Conservation (phyloP, 2,329 filamentous ascomycete species). For the Pseudogymnoascus sp. region DNA sequence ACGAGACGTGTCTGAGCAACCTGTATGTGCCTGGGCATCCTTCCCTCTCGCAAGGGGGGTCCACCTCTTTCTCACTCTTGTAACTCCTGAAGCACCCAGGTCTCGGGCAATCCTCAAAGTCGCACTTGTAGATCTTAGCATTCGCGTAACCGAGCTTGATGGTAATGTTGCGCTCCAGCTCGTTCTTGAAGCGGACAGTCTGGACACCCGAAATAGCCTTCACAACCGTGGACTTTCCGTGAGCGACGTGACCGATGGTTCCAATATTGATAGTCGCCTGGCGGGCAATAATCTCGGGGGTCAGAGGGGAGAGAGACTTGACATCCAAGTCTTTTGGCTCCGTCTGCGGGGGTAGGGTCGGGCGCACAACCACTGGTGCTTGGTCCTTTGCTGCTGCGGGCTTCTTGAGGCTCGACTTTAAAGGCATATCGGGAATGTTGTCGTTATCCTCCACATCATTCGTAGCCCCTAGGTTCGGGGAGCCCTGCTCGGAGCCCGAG, state of each 20-base stretch:
- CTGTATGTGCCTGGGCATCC: constrained; percentile 84
- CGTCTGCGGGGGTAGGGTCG: constrained; percentile 77
- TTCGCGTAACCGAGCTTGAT: constrained; percentile 99
- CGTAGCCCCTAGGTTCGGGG: constrained; percentile 36
- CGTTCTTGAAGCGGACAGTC: constrained; percentile 99
- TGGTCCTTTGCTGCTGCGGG: constrained; percentile 45
- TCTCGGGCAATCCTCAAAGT: constrained; percentile 81
- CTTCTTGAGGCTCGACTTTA: constrained; percentile 86
- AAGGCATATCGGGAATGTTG: constrained; percentile 51
- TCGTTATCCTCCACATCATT: constrained; percentile 48
- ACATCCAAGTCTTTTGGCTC: constrained; percentile 85
- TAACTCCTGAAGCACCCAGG: constrained; percentile 94
- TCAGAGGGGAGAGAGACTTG: constrained; percentile 69
- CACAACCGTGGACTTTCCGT: constrained; percentile 97
- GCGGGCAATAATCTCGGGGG: constrained; percentile 92
- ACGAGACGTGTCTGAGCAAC: constrained; percentile 86
- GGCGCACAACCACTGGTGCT: constrained; percentile 50
- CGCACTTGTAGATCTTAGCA: constrained; percentile 98
- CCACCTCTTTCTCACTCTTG: constrained; percentile 98
- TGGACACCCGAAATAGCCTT: constrained; percentile 99
- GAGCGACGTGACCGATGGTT: constrained; percentile 96
- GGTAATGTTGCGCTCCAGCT: constrained; percentile 97
- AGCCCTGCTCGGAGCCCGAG: constrained; percentile 55
- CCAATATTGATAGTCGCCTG: constrained; percentile 99
- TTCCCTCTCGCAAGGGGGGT: constrained; percentile 89